Evolutionary conservation across 2,329 filamentous ascomycete species (phyloP), one percentile per base, ranked within the genome.

Genomic region (Trichoderma atroviride): DNA sequence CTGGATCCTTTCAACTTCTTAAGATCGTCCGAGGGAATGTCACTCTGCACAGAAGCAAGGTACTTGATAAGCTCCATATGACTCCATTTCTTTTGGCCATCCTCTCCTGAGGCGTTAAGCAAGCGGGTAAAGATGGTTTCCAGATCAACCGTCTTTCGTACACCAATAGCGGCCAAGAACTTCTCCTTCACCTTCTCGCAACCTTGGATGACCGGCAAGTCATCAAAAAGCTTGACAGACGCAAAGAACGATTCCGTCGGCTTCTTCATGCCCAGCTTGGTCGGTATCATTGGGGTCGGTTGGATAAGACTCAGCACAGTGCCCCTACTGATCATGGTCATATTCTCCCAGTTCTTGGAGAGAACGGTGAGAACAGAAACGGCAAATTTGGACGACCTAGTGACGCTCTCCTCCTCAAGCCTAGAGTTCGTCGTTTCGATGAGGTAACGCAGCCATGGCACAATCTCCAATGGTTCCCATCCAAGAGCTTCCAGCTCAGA

Each of bases 1-100:
- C 88, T 89, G 0, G 93, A 93, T 60, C 90, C 87, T 68, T 87
- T 91, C 29, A 99, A 85, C 75, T 91, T 92, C 72, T 88, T 89
- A 67, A 97, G 86, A 77, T 99, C 96, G 61, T 90, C 90, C 11
- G 82, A 79, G 0, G 96, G 96, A 70, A 99, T 97, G 74, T 99
- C 96, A 64, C 92, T 88, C 70, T 88, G 89, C 33, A 99, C 96
- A 10, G 94, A 97, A 13, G 95, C 89, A 55, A 99, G 87, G 75
- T 99, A 99, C 74, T 94, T 95, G 79, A 99, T 94, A 31, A 99
- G 84, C 77, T 99, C 95, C 71, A 97, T 89, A 77, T 98, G 95
- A 69, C 93, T 97, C 92, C 93, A 97, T 78, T 90, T 86, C 35
- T 86, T 86, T 31, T 86, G 85, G n/a, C 84, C 83, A 11, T 78